These are phyloP conservation scores for Vitis labrusca DNA, from an alignment of 164 flowering plant genomes.

Conservation along the genomic window DNA sequence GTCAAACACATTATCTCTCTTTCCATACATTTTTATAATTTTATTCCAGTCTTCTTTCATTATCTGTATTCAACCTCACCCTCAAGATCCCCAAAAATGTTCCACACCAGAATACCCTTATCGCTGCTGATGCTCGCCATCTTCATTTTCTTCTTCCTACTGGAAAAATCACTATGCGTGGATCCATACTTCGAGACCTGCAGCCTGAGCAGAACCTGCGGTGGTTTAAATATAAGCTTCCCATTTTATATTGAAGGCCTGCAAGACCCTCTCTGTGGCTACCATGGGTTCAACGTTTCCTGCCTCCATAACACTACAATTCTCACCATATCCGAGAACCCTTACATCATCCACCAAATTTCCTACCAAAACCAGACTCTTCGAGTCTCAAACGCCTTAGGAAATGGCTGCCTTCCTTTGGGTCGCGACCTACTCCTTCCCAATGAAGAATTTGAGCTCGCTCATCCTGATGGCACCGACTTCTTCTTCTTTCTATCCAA, in stretches of 20 bases:
- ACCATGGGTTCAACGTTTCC: constrained; percentile 35
- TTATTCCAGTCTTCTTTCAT: too few relatives aligned
- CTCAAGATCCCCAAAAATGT: too few relatives aligned
- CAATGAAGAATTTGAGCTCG: constrained; percentile 8
- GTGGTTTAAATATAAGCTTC: constrained; percentile 28
- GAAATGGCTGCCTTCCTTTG: constrained; percentile 2
- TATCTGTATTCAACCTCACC: too few relatives aligned
- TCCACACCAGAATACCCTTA: neutral
- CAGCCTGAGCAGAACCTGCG: constrained; percentile 25
- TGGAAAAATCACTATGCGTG: neutral
- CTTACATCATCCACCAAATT: constrained; percentile 27
- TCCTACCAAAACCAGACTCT: constrained; percentile 29
- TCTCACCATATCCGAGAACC: constrained; percentile 13
- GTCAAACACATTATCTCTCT: too few relatives aligned
- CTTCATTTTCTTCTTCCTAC: neutral
- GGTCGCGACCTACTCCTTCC: constrained; percentile 18
- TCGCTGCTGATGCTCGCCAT: neutral
- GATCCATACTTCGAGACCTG: constrained; percentile 26
- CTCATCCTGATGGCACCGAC: neutral
- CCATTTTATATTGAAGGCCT: constrained; percentile 36
- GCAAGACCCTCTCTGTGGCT: constrained; percentile 42
- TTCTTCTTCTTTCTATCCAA: constrained; percentile 19
- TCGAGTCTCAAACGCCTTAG: constrained; percentile 15
- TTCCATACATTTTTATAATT: too few relatives aligned
- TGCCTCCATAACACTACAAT: constrained; percentile 26